Evolutionary conservation across 306 rosid species (phyloP).

Genomic region (Quercus bicolor): DNA sequence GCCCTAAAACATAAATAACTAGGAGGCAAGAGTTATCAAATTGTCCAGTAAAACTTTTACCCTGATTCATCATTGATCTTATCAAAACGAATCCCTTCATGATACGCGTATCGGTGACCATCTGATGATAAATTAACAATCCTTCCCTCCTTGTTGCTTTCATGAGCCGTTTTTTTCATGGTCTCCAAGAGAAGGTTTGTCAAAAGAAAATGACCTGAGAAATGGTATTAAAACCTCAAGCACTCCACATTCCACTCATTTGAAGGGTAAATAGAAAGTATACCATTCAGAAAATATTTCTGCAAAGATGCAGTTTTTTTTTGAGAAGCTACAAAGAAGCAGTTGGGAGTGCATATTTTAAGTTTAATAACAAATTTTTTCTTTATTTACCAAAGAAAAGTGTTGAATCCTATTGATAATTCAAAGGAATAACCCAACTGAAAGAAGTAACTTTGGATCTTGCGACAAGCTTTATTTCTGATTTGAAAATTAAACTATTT

Average conservation of each 20-base stretch:
- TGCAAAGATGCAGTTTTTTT: background rate
- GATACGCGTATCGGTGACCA: conserved; percentile 51
- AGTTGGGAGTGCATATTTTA: background rate
- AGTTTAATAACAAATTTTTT: background rate
- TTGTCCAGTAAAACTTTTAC: conserved; percentile 39
- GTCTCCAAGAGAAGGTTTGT: conserved; percentile 73
- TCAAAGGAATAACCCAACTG: background rate
- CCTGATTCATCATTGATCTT: conserved; percentile 63
- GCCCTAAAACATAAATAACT: background rate
- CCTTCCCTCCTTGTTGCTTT: conserved; percentile 65
- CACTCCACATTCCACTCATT: background rate
- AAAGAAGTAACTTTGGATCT: background rate
- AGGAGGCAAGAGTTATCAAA: conserved; percentile 3
- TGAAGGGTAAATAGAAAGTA: background rate
- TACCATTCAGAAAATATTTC: background rate
- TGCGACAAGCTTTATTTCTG: background rate
- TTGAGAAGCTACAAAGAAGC: background rate
- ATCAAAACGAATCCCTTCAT: conserved; percentile 61
- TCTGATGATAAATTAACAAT: conserved; percentile 65
- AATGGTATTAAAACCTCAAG: background rate
- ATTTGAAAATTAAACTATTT: background rate
- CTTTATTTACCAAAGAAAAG: background rate
- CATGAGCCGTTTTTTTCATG: conserved; percentile 66
- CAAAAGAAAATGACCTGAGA: conserved; percentile 79
- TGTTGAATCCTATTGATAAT: background rate